Evolutionary conservation across 768 basidiomycete species (phyloP), one percentile per base, ranked within the genome.

Genomic region (Psilocybe subaeruginosa): DNA sequence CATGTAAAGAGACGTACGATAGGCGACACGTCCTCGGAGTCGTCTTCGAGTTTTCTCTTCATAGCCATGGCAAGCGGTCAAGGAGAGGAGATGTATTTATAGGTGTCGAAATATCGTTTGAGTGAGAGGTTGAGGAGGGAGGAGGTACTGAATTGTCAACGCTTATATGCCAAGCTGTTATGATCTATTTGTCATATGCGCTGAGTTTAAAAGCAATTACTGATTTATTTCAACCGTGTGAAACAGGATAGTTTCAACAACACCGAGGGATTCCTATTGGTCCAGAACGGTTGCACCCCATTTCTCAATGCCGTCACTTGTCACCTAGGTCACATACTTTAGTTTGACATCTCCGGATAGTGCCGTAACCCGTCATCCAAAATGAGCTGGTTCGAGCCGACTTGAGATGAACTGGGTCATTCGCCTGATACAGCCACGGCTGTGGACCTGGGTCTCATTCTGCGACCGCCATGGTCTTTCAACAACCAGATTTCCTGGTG

Each of bases 41-140:
- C 89, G 17, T 78, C 66, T 54, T 87, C 85, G 54, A 90, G 79
- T 78, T 94, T 94, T 72, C 92, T 84, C 74, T 93, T 94, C 70
- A 91, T 64, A 45, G 86, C 80, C 90, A 92, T 93, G 54, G 65
- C 63, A 66, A 55, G 50, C 59, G 52, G 69, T 58, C 30, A 64
- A 56, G 58, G 67, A 64, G 69, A 68, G 66, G 52, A 59, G 58
- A 60, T 50, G 50, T 59, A 54, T 50, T 54, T 45, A 47, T 55
- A 43, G 51, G 66, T 50, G 50, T 58, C 45, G 62, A 43, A 33
- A 37, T 29, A 56, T 50, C 41, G 63, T 63, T 64, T 59, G 67
- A 62, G 67, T 64, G 64, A 61, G 66, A 64, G 67, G 61, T 58
- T 65, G 60, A 66, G 60, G 60, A 47, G 35, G 58, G 29, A 47